Evolutionary conservation across 148 eudicot species (phyloP).

Genomic region (Salicornia ramosissima): DNA sequence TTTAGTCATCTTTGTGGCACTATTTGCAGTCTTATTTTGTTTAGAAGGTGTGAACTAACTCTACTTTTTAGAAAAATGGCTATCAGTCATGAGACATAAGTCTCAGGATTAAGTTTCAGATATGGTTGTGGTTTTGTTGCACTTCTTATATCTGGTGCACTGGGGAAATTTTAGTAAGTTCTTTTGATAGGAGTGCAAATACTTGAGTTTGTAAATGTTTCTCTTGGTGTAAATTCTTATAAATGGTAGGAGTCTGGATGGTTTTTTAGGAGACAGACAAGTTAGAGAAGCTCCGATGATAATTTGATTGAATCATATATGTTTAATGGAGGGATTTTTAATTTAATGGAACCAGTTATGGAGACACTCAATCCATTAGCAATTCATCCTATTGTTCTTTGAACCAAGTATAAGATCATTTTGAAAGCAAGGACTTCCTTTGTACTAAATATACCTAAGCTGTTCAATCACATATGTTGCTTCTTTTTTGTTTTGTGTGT

Average conservation of each 20-base stretch:
- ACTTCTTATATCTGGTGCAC: not conserved
- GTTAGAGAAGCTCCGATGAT: not conserved
- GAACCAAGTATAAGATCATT: no score
- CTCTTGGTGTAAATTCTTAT: not conserved
- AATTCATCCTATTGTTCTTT: no score
- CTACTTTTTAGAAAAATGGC: not conserved
- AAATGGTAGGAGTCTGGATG: not conserved
- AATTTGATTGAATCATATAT: not conserved
- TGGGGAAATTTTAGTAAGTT: not conserved
- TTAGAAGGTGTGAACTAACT: not conserved
- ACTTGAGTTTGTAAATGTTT: no score
- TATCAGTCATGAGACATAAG: not conserved
- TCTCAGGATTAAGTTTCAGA: not conserved
- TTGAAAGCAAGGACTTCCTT: no score
- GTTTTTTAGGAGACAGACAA: not conserved
- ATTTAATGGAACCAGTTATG: no score
- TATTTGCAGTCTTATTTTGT: not conserved
- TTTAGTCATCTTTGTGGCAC: constrained; percentile 4
- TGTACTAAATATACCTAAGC: no score
- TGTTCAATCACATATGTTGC: no score
- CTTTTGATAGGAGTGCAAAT: no score
- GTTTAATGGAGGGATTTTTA: no score
- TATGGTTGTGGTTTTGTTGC: not conserved
- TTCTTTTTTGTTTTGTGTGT: no score
- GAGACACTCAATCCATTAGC: no score